phyloP scores from a whole-genome alignment of 2,329 filamentous ascomycete genomes.

The Microcyclospora tardicrescens region DNA sequence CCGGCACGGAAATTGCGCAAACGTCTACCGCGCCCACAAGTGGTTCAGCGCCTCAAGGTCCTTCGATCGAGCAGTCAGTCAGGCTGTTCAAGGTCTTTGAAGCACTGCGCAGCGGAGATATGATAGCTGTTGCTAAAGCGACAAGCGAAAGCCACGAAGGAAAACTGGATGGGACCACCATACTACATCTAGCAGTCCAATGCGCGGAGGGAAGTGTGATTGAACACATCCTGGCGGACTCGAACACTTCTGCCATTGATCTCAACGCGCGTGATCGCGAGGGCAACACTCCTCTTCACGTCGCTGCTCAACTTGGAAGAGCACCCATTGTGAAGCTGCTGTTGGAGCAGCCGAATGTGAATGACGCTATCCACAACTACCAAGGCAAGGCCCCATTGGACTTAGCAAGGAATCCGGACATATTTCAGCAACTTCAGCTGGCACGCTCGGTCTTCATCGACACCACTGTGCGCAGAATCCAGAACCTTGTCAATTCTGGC shows the following conservation, averaged over 20 bases:
- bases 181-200: slow-evolving; percentile 87
- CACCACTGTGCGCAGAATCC: slow-evolving; percentile 69
- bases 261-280: slow-evolving; percentile 85
- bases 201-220: slow-evolving; percentile 87
- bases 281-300: slow-evolving; percentile 83
- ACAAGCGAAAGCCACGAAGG: slow-evolving; percentile 42
- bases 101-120: slow-evolving; percentile 79
- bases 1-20: slow-evolving; percentile 12
- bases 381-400: slow-evolving; percentile 78
- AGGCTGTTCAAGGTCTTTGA: slow-evolving; percentile 91
- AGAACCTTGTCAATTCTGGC: slow-evolving; percentile 57
- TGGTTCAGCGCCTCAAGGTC: slow-evolving; percentile 18
- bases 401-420: slow-evolving; percentile 79
- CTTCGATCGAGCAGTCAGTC: slow-evolving; percentile 76
- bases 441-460: slow-evolving; percentile 83
- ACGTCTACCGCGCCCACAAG: slow-evolving; percentile 8
- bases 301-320: slow-evolving; percentile 74
- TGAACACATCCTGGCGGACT: slow-evolving; percentile 75
- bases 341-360: slow-evolving; percentile 69
- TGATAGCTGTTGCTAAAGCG: slow-evolving; percentile 73
- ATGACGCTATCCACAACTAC: slow-evolving; percentile 76
- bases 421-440: slow-evolving; percentile 89
- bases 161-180: slow-evolving; percentile 66
- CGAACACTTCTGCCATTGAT: slow-evolving; percentile 35
- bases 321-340: slow-evolving; percentile 69